Evolutionary conservation across 1,284 basidiomycete species (phyloP).

Genomic region (Austroboletus novae-zelandiae): DNA sequence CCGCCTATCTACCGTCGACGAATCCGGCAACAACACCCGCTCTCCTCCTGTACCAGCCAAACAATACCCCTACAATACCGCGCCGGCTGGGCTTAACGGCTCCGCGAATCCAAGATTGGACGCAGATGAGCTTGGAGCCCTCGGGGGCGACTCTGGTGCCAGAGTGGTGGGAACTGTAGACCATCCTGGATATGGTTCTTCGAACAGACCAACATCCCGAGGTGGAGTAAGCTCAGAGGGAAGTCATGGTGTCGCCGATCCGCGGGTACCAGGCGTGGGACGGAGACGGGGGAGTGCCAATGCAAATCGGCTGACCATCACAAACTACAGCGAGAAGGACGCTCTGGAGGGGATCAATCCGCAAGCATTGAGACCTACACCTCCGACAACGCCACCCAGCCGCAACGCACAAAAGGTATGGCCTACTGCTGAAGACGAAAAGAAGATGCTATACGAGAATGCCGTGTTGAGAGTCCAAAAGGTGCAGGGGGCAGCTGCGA

Average conservation of each 20-base stretch:
- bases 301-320: constrained; percentile 35
- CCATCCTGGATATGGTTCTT: constrained; percentile 27
- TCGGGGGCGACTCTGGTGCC: constrained; percentile 23
- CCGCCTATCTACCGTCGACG: constrained; percentile 9
- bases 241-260: constrained; percentile 2
- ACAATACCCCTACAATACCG: constrained; percentile 33
- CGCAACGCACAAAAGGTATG: constrained; percentile 33
- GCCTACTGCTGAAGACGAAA: constrained; percentile 65
- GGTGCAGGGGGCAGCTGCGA: constrained; percentile 46
- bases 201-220: constrained; percentile 20
- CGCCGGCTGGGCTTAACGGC: constrained; percentile 22
- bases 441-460: constrained; percentile 59
- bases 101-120: constrained; percentile 11
- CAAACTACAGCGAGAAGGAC: constrained; percentile 37
- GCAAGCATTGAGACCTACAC: constrained; percentile 16
- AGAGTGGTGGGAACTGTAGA: constrained; percentile 22
- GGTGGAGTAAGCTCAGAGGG: constrained; percentile 16
- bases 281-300: constrained; percentile 28
- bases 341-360: constrained; percentile 27
- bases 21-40: constrained; percentile 8
- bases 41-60: constrained; percentile 9
- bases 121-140: constrained; percentile 29
- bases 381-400: constrained; percentile 9
- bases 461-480: constrained; percentile 62
- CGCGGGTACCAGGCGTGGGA: constrained; percentile 5